A percentile compares a stretch with the other conserved stretches of the same genome.
Evolutionary conservation across 305 asterid species (phyloP).

Genomic region (Solanum chacoense): DNA sequence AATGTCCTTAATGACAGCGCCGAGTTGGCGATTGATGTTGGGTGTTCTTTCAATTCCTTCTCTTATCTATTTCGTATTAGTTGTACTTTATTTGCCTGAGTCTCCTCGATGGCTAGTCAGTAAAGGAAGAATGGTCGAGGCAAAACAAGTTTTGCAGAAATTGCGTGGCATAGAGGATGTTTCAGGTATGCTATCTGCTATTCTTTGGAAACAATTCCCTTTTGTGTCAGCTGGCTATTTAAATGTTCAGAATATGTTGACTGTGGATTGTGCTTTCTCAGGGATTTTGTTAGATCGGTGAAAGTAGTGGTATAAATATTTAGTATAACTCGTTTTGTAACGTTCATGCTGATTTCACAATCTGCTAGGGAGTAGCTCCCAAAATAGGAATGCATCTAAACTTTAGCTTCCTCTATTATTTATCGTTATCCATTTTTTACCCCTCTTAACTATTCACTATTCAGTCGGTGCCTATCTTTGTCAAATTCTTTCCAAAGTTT

Average conservation of each 20-base stretch:
- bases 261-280: background rate
- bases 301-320: background rate
- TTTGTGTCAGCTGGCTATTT: background rate
- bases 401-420: background rate
- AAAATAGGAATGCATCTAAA: background rate
- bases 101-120: constrained; percentile 97
- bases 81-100: constrained; percentile 71
- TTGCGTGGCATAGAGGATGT: constrained; percentile 90
- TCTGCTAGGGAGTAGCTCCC: background rate
- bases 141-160: constrained; percentile 64
- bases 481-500: background rate
- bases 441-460: background rate
- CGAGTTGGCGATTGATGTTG: constrained; percentile 88
- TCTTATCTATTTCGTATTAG: constrained; percentile 45
- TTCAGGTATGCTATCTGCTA: constrained; percentile 36
- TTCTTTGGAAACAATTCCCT: background rate
- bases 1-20: constrained; percentile 50
- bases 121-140: constrained; percentile 85
- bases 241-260: background rate
- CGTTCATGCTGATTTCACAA: background rate
- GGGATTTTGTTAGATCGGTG: background rate
- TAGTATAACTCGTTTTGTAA: background rate
- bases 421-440: background rate
- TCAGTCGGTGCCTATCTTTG: background rate
- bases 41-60: constrained; percentile 90